Evolutionary conservation across 208 protist genomes (phyloP).

Genomic region (Trypanosoma melophagium): DNA sequence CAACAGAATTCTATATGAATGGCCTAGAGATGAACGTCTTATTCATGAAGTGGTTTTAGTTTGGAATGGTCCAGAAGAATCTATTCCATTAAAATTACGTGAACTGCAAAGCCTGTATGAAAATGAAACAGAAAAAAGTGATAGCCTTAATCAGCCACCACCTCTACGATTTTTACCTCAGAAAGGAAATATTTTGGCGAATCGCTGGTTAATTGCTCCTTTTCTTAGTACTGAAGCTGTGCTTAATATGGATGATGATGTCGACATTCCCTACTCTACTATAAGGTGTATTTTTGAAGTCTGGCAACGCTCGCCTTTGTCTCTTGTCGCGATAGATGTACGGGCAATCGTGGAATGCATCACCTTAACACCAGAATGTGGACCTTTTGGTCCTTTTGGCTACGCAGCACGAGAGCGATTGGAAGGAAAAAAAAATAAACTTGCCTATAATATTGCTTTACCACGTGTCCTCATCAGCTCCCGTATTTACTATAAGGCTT

Average conservation of each 20-base stretch:
- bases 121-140: not conserved
- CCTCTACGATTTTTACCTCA: slow-evolving; percentile 17
- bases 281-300: slow-evolving; percentile 19
- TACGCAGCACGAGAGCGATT: slow-evolving; percentile 17
- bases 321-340: slow-evolving; percentile 26
- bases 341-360: slow-evolving; percentile 9
- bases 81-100: slow-evolving; percentile 16
- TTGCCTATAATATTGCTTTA: slow-evolving; percentile 27
- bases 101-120: not conserved
- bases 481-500: slow-evolving; percentile 18
- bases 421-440: not conserved
- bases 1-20: slow-evolving; percentile 6
- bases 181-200: slow-evolving; percentile 17
- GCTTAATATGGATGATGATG: slow-evolving; percentile 34
- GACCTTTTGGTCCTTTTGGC: slow-evolving; percentile 6
- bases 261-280: slow-evolving; percentile 15
- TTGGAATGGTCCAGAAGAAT: slow-evolving; percentile 24
- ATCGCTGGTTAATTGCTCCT: slow-evolving; percentile 22
- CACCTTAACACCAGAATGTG: not conserved
- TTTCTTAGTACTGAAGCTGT: slow-evolving; percentile 22
- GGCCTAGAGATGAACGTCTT: slow-evolving; percentile 14
- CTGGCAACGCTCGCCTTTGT: slow-evolving; percentile 13
- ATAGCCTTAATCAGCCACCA: not conserved
- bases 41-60: slow-evolving; percentile 22
- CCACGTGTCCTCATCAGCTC: slow-evolving; percentile 25